These are phyloP conservation scores for Spinellus fusiger DNA, from an alignment of 192 early-diverging fungal genomes.

Conservation along the genomic window DNA sequence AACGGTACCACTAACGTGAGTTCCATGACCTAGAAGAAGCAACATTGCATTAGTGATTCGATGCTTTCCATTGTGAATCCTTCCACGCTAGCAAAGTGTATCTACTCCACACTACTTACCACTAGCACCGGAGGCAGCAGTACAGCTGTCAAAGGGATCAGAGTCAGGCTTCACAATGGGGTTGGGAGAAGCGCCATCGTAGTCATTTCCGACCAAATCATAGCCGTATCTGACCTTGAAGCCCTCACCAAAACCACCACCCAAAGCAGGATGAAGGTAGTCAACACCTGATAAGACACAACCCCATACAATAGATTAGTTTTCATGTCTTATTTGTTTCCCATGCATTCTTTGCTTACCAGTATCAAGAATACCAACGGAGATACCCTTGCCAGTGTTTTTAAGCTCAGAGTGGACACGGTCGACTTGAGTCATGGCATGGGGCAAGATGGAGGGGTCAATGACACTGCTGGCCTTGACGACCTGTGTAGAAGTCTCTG, in stretches of 20 bases:
- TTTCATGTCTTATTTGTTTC: background rate
- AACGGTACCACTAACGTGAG: slow-evolving; percentile 61
- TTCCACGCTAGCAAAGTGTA: background rate
- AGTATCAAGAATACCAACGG: slow-evolving; percentile 62
- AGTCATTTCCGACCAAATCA: slow-evolving; percentile 62
- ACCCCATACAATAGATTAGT: background rate
- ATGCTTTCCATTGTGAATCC: too few species aligned
- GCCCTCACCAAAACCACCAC: slow-evolving; percentile 56
- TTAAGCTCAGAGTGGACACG: slow-evolving; percentile 44
- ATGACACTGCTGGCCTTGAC: background rate
- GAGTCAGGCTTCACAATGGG: slow-evolving; percentile 18
- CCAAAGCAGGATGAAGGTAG: slow-evolving; percentile 60
- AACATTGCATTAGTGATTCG: background rate
- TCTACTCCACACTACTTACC: background rate
- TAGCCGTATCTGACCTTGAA: slow-evolving; percentile 52
- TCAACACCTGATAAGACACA: slow-evolving; percentile 37
- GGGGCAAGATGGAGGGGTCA: slow-evolving; percentile 19
- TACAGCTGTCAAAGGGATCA: slow-evolving; percentile 52
- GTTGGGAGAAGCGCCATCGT: slow-evolving; percentile 11
- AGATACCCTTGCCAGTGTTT: slow-evolving; percentile 56
- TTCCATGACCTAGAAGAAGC: slow-evolving; percentile 53
- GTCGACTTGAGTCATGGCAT: slow-evolving; percentile 51
- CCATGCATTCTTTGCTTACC: slow-evolving; percentile 35
- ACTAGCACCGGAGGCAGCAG: slow-evolving; percentile 7
- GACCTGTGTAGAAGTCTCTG: background rate